These are phyloP conservation scores for Juglanconis sp. DNA, from an alignment of 2,329 filamentous ascomycete genomes.

Conservation along the genomic window DNA sequence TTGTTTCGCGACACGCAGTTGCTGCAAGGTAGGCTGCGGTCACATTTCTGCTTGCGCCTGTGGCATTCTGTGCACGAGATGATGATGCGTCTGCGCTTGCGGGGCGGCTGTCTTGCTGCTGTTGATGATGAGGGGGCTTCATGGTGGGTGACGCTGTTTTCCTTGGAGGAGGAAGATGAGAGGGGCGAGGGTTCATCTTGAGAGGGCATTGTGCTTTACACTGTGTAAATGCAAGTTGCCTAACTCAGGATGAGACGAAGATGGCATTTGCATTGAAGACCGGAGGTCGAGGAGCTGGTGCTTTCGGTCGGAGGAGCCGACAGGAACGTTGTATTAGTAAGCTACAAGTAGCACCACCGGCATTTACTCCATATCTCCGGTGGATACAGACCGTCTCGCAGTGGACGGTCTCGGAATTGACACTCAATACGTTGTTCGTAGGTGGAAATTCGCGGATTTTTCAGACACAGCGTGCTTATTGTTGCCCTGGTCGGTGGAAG, in stretches of 20 bases:
- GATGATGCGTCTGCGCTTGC: conserved; percentile 58
- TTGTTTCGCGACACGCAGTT: conserved; percentile 59
- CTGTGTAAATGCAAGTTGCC: neutral
- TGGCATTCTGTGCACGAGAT: conserved; percentile 65
- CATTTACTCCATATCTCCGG: too few species aligned
- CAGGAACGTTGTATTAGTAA: too few species aligned
- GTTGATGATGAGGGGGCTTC: neutral
- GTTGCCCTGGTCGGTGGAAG: neutral
- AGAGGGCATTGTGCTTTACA: neutral
- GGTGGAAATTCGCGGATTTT: neutral
- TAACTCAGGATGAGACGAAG: neutral
- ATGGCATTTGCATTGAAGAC: too few species aligned
- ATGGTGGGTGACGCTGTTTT: neutral
- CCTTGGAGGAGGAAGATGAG: conserved; percentile 10
- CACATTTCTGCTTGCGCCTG: conserved; percentile 62
- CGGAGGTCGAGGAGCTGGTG: too few species aligned
- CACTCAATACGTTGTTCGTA: too few species aligned
- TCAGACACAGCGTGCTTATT: neutral
- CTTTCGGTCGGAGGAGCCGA: too few species aligned
- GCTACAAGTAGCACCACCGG: too few species aligned
- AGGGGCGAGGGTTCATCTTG: conserved; percentile 5
- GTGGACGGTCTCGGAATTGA: too few species aligned
- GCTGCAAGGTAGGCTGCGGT: conserved; percentile 56
- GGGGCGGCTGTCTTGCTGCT: conserved; percentile 37
- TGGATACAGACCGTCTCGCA: too few species aligned